phyloP scores from a whole-genome alignment of 331 rosid species.

The Rosa hybrid region DNA sequence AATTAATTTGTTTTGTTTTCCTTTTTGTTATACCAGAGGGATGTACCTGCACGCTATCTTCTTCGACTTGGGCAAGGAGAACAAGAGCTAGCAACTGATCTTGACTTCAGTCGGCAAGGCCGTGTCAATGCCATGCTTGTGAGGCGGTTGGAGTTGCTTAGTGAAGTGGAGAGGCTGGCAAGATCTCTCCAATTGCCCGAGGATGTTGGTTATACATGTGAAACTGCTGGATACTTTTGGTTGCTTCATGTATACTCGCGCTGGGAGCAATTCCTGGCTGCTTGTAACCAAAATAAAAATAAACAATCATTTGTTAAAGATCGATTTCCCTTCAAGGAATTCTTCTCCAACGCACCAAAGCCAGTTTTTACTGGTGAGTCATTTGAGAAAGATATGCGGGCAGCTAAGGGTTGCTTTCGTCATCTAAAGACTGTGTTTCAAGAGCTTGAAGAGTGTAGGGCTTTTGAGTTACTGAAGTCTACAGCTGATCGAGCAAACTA shows the following conservation, averaged over 20 bases:
- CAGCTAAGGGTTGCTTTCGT: conserved; percentile 84
- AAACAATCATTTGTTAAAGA: conserved; percentile 70
- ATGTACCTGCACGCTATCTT: conserved; percentile 98
- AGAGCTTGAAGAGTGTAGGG: conserved; percentile 98
- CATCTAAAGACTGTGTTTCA: conserved; percentile 94
- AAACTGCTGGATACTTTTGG: conserved; percentile 99
- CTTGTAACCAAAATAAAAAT: conserved; percentile 70
- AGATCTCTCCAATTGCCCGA: conserved; percentile 95
- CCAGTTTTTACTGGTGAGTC: conserved; percentile 77
- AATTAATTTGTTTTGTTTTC: conserved; percentile 11
- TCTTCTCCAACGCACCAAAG: conserved; percentile 62
- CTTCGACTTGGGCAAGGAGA: conserved; percentile 99
- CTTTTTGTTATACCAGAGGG: conserved; percentile 62
- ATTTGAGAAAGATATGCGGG: conserved; percentile 87
- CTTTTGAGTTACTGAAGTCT: conserved; percentile 92
- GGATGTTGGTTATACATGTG: conserved; percentile 99
- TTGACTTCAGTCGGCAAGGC: conserved; percentile 97
- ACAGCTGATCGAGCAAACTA: conserved; percentile 97
- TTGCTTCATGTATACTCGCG: conserved; percentile 95
- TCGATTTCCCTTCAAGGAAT: conserved; percentile 95
- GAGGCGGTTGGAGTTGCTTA: conserved; percentile 76
- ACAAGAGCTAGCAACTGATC: conserved; percentile 98
- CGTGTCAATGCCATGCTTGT: conserved; percentile 99
- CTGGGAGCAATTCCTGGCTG: conserved; percentile 92
- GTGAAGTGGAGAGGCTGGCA: conserved; percentile 92